Evolutionary conservation across 2,329 filamentous ascomycete species (phyloP).

Genomic region (Pseudocercospora pini-densiflorae): DNA sequence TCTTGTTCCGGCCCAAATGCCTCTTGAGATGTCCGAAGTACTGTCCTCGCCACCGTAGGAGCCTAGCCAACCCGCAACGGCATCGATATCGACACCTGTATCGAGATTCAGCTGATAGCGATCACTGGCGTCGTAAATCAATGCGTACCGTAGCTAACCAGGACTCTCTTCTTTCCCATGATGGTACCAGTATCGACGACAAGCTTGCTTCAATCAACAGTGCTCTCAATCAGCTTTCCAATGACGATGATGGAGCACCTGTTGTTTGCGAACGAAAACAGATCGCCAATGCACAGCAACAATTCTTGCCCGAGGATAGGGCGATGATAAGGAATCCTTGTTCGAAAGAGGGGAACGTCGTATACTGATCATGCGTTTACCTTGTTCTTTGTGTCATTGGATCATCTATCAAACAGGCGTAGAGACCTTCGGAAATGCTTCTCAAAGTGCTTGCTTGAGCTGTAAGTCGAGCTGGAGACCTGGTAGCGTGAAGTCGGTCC

Average conservation of each 20-base stretch:
- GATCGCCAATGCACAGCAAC: background rate
- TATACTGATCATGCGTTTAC: background rate
- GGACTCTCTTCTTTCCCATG: conserved; percentile 35
- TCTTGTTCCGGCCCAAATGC: conserved; percentile 68
- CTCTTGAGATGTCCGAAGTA: conserved; percentile 71
- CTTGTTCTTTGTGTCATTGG: background rate
- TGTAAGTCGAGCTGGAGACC: background rate
- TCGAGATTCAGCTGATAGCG: background rate
- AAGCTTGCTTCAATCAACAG: background rate
- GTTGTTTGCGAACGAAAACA: conserved; percentile 6
- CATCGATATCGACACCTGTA: conserved; percentile 67
- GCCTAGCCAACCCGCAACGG: conserved; percentile 73
- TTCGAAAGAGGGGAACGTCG: background rate
- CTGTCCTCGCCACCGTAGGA: conserved; percentile 75
- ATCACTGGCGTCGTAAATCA: background rate
- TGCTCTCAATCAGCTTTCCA: background rate
- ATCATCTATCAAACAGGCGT: background rate
- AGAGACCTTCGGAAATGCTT: background rate
- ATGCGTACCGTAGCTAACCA: conserved; percentile 31
- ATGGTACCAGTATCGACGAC: background rate
- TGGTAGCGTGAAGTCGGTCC: background rate
- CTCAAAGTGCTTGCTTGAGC: background rate
- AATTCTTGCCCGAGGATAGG: conserved; percentile 12
- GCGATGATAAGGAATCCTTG: conserved; percentile 12
- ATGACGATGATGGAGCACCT: background rate